Conservation (phyloP, 2,329 filamentous ascomycete genomes). For the Peltaster fructicola region DNA sequence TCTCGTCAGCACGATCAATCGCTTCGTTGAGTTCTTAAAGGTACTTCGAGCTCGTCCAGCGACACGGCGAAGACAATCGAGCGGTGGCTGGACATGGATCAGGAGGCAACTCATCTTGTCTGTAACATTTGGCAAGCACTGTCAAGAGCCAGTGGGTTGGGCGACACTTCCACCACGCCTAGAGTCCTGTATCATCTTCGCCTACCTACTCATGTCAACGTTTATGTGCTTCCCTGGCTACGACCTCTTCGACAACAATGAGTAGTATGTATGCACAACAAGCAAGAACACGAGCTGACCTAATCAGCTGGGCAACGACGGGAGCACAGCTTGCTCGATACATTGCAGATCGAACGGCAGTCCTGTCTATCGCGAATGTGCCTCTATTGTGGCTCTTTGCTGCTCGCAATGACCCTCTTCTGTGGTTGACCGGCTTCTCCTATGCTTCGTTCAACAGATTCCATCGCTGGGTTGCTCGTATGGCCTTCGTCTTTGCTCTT, state of each 20-base stretch:
- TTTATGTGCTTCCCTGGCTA: conserved; percentile 29
- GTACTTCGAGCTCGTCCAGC: conserved; percentile 4
- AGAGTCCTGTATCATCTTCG: conserved; percentile 26
- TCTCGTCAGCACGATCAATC: conserved; percentile 18
- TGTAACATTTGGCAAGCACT: conserved; percentile 24
- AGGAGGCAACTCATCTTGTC: conserved; percentile 25
- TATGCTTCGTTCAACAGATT: conserved; percentile 50
- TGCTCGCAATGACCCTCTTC: conserved; percentile 46
- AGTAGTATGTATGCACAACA: conserved; percentile 26
- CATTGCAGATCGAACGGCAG: conserved; percentile 44
- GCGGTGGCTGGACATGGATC: conserved; percentile 13
- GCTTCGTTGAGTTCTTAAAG: conserved; percentile 12
- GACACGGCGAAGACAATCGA: conserved; percentile 1
- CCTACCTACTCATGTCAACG: conserved; percentile 29
- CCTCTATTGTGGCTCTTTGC: conserved; percentile 50
- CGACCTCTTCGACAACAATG: conserved; percentile 27
- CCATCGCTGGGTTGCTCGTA: conserved; percentile 47
- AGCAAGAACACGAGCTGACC: conserved; percentile 1
- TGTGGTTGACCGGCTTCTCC: conserved; percentile 52
- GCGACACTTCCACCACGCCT: conserved; percentile 32
- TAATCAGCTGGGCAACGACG: conserved; percentile 13
- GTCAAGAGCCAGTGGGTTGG: conserved; percentile 24
- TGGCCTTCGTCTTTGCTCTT: conserved; percentile 43
- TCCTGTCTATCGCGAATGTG: conserved; percentile 46
- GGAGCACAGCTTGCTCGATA: conserved; percentile 37